phyloP scores from a whole-genome alignment of 2,329 filamentous ascomycete species.

The Capronia americana region DNA sequence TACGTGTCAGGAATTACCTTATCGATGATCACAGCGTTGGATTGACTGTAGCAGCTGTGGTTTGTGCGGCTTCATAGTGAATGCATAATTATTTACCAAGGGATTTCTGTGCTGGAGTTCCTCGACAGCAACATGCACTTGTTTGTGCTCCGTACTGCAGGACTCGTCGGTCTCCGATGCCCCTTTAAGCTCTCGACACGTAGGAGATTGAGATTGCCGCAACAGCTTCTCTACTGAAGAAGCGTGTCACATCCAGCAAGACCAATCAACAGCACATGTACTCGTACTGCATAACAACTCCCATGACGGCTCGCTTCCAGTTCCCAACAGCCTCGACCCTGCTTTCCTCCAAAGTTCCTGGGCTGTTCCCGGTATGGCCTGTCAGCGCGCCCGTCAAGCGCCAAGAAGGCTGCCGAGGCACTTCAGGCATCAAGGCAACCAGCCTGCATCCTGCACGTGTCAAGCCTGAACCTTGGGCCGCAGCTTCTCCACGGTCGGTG shows the following conservation, averaged over 20 bases:
- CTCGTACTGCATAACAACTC: background rate
- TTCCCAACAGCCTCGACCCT: background rate
- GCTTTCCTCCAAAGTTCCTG: background rate
- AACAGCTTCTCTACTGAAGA: too few relatives aligned
- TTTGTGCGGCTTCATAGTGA: too few relatives aligned
- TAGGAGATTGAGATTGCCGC: too few relatives aligned
- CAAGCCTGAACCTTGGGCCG: constrained; percentile 7
- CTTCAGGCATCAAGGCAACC: constrained; percentile 15
- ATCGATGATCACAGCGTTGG: background rate
- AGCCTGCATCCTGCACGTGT: constrained; percentile 3
- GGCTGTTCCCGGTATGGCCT: background rate
- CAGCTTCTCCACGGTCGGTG: constrained; percentile 4
- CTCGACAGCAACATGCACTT: too few relatives aligned
- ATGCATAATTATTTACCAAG: too few relatives aligned
- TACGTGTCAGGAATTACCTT: background rate
- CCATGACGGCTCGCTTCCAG: background rate
- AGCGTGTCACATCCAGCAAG: too few relatives aligned
- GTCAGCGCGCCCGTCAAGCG: background rate
- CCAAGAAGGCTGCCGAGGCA: background rate
- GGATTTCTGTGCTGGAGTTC: too few relatives aligned
- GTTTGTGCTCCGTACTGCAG: too few relatives aligned
- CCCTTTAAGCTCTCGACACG: too few relatives aligned
- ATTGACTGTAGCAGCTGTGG: background rate
- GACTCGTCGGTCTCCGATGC: too few relatives aligned
- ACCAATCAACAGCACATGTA: too few relatives aligned